Base-by-base conservation (phyloP, 345 rosid species). In the Combretum micranthum region DNA sequence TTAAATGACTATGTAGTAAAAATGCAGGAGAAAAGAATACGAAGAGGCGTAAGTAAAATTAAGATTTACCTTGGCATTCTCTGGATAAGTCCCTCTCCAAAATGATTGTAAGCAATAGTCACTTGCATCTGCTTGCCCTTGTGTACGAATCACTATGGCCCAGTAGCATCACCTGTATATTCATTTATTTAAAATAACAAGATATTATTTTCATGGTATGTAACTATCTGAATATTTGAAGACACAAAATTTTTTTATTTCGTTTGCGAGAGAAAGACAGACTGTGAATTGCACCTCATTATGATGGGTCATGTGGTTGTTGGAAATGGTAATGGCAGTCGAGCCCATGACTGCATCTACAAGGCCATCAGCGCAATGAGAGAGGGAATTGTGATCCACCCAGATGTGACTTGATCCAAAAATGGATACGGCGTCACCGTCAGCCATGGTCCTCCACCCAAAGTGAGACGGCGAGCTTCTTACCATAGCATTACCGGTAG, bases 261-360 rank as follows among this genome's bases (percentile, higher is more conserved):
- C 6, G 6, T 32, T 32, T n/a, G n/a, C n/a, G n/a, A 7, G 39
- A 7, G 39, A 32, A 32, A 11, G 39, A 11, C 39, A 32, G 39
- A n/a, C n/a, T 44, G 39, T 13, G 50, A 39, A 39, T 37, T 46
- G 15, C 14, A 64, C 70, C 64, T 66, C 70, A 47, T 66, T 66
- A 53, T 66, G 70, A 49, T 59, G 80, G 70, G 77, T 75, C 22
- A 75, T 61, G 59, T 78, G 83, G 77, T 78, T 78, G 79, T 78
- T 78, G 57, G 83, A 72, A 50, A 78, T 60, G 66, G 83, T 78
- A 57, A 78, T 74, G 44, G 79, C 77, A n/a, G 83, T 78, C 15
- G 80, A 78, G 42, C 80, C 83, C 80, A 78, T 78, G 62, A 78
- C 64, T 61, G 83, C 83, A 58, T 78, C 83, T 43, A 78, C 80